Evolutionary conservation across 208 protist genomes (phyloP).

Genomic region (Leishmania gerbilli): DNA sequence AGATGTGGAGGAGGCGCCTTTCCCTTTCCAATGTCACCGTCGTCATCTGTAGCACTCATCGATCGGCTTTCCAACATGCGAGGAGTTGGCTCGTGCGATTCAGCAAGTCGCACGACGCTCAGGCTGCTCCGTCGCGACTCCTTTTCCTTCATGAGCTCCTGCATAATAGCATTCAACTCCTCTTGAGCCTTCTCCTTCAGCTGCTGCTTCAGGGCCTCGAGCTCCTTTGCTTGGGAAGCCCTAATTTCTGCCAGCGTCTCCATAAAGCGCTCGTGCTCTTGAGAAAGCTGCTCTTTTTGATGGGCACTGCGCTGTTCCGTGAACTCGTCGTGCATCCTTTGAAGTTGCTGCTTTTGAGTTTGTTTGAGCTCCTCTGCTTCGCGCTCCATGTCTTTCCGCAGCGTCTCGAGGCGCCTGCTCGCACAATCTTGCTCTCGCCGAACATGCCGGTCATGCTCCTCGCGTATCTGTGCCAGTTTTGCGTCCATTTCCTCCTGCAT

Average conservation of each 20-base stretch:
- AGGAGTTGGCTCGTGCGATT: constrained; percentile 16
- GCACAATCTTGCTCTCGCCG: constrained; percentile 27
- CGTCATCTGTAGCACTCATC: constrained; percentile 34
- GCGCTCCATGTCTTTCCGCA: constrained; percentile 13
- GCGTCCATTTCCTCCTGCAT: constrained; percentile 24
- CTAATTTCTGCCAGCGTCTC: constrained; percentile 34
- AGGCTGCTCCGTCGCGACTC: constrained; percentile 7
- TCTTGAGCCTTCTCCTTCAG: constrained; percentile 51
- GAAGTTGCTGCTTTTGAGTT: constrained; percentile 19
- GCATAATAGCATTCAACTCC: constrained; percentile 53
- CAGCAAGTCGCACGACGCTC: background rate
- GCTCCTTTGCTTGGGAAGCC: constrained; percentile 33
- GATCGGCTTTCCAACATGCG: constrained; percentile 24
- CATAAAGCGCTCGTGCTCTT: constrained; percentile 28
- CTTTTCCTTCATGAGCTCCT: constrained; percentile 46
- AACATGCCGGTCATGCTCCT: constrained; percentile 20
- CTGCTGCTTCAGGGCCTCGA: constrained; percentile 47
- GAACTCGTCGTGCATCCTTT: constrained; percentile 25
- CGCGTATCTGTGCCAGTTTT: constrained; percentile 21
- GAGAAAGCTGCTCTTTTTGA: constrained; percentile 27
- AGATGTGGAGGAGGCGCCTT: constrained; percentile 30
- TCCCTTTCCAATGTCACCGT: constrained; percentile 10
- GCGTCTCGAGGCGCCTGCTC: constrained; percentile 14
- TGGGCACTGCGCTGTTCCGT: constrained; percentile 13
- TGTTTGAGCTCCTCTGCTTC: constrained; percentile 24